These are phyloP conservation scores for Trypethelium eluteriae DNA, from an alignment of 495 filamentous ascomycete genomes.

Conservation along the genomic window DNA sequence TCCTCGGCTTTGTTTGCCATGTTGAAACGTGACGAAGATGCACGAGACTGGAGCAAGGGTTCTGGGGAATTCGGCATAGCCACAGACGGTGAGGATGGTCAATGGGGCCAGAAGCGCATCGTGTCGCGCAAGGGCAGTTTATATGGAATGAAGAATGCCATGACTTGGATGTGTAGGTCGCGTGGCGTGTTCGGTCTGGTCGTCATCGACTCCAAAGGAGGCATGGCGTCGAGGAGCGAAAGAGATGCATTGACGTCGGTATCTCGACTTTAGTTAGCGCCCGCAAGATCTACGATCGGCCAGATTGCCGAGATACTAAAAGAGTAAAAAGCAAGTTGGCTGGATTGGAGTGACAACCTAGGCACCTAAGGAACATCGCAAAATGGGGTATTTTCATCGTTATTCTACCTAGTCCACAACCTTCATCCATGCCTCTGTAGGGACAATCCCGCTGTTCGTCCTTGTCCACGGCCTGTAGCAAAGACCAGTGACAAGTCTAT, in stretches of 20 bases:
- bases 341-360: no score
- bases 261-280: neutral
- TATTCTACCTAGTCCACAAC: neutral
- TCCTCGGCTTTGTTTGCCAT: conserved; percentile 24
- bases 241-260: neutral
- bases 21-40: conserved; percentile 24
- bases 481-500: neutral
- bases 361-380: no score
- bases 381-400: neutral
- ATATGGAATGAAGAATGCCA: neutral
- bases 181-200: conserved; percentile 7
- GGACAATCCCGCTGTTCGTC: neutral
- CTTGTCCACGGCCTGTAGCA: neutral
- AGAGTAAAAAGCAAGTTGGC: no score
- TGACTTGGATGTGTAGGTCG: neutral
- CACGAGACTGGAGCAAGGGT: conserved; percentile 19
- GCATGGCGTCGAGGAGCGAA: neutral
- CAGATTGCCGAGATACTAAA: conserved; percentile 2
- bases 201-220: conserved; percentile 8
- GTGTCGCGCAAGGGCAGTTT: neutral
- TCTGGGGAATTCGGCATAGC: neutral
- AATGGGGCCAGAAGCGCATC: neutral
- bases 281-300: conserved; percentile 4
- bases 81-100: neutral
- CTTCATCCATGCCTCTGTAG: neutral